Conservation (phyloP, 2,329 filamentous ascomycete species). For the Blastomyces gilchristii region DNA sequence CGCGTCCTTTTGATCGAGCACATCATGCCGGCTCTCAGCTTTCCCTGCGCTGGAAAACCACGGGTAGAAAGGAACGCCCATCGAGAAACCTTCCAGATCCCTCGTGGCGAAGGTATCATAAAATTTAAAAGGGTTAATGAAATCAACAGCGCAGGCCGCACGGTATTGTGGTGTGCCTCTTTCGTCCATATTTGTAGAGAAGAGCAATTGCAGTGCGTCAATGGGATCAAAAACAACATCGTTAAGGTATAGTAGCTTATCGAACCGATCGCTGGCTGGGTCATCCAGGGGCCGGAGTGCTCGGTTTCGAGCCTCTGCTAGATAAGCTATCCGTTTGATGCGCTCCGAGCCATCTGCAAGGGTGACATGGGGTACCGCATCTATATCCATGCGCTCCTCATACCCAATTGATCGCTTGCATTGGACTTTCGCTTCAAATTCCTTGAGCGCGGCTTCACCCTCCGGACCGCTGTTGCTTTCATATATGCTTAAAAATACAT, state of each 20-base stretch:
- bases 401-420: constrained; percentile 48
- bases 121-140: constrained; percentile 61
- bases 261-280: constrained; percentile 36
- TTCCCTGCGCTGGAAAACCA: constrained; percentile 51
- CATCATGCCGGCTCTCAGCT: constrained; percentile 50
- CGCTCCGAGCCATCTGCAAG: constrained; percentile 53
- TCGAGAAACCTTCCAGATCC: constrained; percentile 57
- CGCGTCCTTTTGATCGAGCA: constrained; percentile 47
- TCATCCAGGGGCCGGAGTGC: constrained; percentile 54
- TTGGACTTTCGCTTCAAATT: constrained; percentile 42
- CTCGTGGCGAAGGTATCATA: constrained; percentile 69
- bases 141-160: constrained; percentile 66
- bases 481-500: constrained; percentile 63
- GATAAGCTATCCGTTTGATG: constrained; percentile 63
- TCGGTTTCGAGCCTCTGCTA: constrained; percentile 62
- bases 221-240: constrained; percentile 55
- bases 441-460: constrained; percentile 45
- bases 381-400: constrained; percentile 49
- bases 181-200: constrained; percentile 46
- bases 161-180: constrained; percentile 51
- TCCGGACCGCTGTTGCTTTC: constrained; percentile 56
- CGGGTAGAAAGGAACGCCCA: constrained; percentile 62
- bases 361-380: constrained; percentile 48
- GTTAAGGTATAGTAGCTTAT: constrained; percentile 53
- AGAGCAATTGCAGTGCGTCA: constrained; percentile 52